Evolutionary conservation across 371 early-diverging fungal species (phyloP).

Genomic region (Mucor saturninus): DNA sequence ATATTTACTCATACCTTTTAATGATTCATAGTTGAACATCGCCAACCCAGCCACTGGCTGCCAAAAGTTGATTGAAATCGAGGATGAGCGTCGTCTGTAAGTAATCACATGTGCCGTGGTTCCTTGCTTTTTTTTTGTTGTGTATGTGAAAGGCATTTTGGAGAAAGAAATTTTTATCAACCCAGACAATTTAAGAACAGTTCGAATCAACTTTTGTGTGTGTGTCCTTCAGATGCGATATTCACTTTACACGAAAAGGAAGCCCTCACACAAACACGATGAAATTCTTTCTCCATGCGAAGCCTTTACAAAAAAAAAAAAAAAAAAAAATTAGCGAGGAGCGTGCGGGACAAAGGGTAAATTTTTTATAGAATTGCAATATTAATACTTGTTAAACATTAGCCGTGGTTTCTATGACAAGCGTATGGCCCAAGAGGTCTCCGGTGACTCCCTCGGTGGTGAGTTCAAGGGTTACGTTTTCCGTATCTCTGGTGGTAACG

Average conservation of each 20-base stretch:
- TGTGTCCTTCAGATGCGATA: too few relatives aligned
- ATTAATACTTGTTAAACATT: slow-evolving; percentile 6
- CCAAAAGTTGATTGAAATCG: slow-evolving; percentile 96
- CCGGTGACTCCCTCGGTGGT: slow-evolving; percentile 95
- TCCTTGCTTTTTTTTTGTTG: not conserved
- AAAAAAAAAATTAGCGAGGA: too few relatives aligned
- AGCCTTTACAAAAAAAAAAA: too few relatives aligned
- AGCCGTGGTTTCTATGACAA: slow-evolving; percentile 98
- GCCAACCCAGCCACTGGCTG: slow-evolving; percentile 97
- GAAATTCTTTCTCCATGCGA: too few relatives aligned
- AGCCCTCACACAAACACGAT: too few relatives aligned
- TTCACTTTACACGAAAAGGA: too few relatives aligned
- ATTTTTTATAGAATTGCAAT: too few relatives aligned
- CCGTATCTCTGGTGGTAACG: slow-evolving; percentile 99
- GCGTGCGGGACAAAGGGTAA: too few relatives aligned
- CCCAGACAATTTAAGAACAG: not conserved
- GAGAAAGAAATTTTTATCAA: not conserved
- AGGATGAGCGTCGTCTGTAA: slow-evolving; percentile 91
- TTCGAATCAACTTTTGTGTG: too few relatives aligned
- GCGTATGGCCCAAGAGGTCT: slow-evolving; percentile 96
- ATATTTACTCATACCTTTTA: not conserved
- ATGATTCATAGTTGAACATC: slow-evolving; percentile 83
- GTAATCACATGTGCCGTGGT: slow-evolving; percentile 31
- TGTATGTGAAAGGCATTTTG: not conserved
- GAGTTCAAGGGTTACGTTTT: slow-evolving; percentile 99